phyloP scores from a whole-genome alignment of 1,139 yeast species.

The Zygoascus hellenicus region DNA sequence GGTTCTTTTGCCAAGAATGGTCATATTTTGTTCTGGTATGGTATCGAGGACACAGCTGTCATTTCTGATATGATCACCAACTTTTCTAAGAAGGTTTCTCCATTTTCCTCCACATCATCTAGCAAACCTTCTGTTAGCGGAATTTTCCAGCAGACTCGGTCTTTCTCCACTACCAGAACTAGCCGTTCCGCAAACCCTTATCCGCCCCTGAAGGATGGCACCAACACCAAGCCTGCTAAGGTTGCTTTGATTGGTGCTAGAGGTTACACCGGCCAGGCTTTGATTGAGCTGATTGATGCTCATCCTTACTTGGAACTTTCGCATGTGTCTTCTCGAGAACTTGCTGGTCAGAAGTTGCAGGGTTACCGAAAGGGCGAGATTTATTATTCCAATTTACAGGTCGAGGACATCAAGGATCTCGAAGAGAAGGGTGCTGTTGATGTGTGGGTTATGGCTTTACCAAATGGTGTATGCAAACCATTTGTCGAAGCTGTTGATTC shows the following conservation, averaged over 20 bases:
- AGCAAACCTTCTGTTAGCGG: slow-evolving; percentile 35
- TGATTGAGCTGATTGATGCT: slow-evolving; percentile 75
- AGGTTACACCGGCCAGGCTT: slow-evolving; percentile 94
- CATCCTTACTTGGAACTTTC: slow-evolving; percentile 86
- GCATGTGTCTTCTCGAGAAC: slow-evolving; percentile 93
- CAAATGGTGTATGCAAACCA: slow-evolving; percentile 96
- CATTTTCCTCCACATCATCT: slow-evolving; percentile 17
- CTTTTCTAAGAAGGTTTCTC: slow-evolving; percentile 37
- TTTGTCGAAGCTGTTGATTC: slow-evolving; percentile 89
- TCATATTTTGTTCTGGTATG: slow-evolving; percentile 91
- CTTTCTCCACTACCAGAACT: slow-evolving; percentile 26
- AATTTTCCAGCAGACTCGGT: slow-evolving; percentile 20
- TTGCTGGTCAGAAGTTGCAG: slow-evolving; percentile 75
- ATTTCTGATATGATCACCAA: slow-evolving; percentile 61
- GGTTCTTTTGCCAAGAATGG: slow-evolving; percentile 93
- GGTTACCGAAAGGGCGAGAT: slow-evolving; percentile 82
- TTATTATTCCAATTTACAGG: slow-evolving; percentile 76
- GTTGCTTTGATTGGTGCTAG: slow-evolving; percentile 97
- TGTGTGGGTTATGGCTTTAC: slow-evolving; percentile 98
- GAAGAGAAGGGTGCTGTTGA: slow-evolving; percentile 79
- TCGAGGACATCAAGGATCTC: slow-evolving; percentile 74
- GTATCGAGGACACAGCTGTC: slow-evolving; percentile 58
- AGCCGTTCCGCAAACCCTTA: slow-evolving; percentile 51
- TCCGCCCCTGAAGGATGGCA: slow-evolving; percentile 61
- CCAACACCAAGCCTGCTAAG: slow-evolving; percentile 54